Percentiles rank a stretch among this genome's conserved stretches.
Conservation (phyloP, 2,329 filamentous ascomycete species). For the Pyrenochaeta sp. region DNA sequence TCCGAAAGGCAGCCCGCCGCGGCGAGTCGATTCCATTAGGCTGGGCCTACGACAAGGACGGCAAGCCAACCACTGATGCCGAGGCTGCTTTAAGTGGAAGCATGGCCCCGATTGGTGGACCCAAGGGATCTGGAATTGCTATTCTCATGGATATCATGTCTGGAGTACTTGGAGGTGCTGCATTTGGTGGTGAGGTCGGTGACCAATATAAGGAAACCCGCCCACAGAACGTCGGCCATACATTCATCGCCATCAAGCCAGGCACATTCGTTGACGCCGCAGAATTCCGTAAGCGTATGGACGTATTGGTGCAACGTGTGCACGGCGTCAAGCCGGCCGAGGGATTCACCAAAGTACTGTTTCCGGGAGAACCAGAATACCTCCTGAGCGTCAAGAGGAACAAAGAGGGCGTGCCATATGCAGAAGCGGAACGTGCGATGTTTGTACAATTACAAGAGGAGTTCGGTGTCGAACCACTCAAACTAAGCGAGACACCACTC, state of each 20-base stretch:
- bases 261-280: conserved; percentile 76
- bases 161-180: conserved; percentile 76
- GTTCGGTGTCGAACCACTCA: no score
- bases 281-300: conserved; percentile 71
- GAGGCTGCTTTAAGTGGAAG: conserved; percentile 70
- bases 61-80: conserved; percentile 74
- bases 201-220: conserved; percentile 76
- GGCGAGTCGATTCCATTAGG: conserved; percentile 73
- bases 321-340: conserved; percentile 60
- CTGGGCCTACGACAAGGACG: conserved; percentile 79
- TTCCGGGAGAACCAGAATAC: conserved; percentile 53
- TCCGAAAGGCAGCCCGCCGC: conserved; percentile 72
- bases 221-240: conserved; percentile 76
- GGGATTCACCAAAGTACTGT: conserved; percentile 64
- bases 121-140: conserved; percentile 77
- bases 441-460: no score
- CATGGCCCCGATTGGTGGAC: conserved; percentile 86
- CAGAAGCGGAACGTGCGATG: conserved; percentile 57
- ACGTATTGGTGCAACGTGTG: conserved; percentile 64
- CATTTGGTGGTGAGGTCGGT: conserved; percentile 79
- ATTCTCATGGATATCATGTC: conserved; percentile 94
- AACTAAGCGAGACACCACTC: no score
- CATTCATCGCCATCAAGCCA: conserved; percentile 70
- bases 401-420: conserved; percentile 58
- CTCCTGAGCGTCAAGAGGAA: conserved; percentile 39